A percentile compares a stretch with the other conserved stretches of the same genome.
Evolutionary conservation across 768 basidiomycete genomes (phyloP).

Genomic region (Kondoa subrosea): DNA sequence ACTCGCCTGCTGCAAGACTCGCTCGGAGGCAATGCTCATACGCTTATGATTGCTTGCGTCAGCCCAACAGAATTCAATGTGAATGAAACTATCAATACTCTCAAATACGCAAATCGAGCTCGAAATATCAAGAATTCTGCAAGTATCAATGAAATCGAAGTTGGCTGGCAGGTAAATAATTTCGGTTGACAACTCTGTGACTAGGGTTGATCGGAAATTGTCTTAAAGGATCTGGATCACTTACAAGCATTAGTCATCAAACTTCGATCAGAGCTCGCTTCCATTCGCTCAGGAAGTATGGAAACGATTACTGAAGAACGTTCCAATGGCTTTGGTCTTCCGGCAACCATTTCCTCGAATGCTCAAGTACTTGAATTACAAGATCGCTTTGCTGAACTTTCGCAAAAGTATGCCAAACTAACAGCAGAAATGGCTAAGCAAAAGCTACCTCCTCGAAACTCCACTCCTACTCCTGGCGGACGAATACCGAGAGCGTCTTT

Average conservation of each 20-base stretch:
- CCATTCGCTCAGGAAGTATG: constrained; percentile 32
- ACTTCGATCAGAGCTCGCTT: constrained; percentile 70
- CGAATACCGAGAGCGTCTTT: constrained; percentile 27
- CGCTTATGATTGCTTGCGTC: constrained; percentile 97
- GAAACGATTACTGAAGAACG: constrained; percentile 31
- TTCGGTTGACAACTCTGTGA: no score
- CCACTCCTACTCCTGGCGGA: constrained; percentile 37
- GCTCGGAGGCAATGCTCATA: constrained; percentile 90
- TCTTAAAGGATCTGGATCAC: constrained; percentile 91
- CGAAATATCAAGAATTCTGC: constrained; percentile 93
- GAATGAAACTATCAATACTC: constrained; percentile 56
- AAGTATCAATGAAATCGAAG: constrained; percentile 79
- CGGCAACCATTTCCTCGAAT: constrained; percentile 32
- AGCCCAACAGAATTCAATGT: constrained; percentile 92
- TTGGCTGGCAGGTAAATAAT: constrained; percentile 99
- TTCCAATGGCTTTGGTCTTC: constrained; percentile 11
- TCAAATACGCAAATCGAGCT: constrained; percentile 94
- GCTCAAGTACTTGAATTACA: constrained; percentile 58
- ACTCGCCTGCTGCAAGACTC: constrained; percentile 92
- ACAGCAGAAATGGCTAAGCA: constrained; percentile 58
- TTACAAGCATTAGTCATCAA: constrained; percentile 70
- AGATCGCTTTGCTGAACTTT: constrained; percentile 66
- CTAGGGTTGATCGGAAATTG: no score
- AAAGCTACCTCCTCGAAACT: constrained; percentile 59
- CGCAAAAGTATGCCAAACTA: constrained; percentile 68